Conservation (phyloP, 1,139 yeast species). For the Blastobotrys niveus region DNA sequence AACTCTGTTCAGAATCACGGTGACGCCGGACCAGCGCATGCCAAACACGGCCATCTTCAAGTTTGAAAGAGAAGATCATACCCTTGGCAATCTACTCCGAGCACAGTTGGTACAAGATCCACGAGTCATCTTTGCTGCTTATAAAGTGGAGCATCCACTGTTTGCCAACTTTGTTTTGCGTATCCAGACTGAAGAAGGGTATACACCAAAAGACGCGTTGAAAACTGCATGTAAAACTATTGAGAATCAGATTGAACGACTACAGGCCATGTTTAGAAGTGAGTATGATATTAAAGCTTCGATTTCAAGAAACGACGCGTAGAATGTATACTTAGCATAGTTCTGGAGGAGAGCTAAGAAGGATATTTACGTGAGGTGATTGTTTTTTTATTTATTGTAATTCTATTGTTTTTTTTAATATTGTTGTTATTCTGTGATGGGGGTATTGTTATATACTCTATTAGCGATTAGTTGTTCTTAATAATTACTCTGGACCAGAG, state of each 20-base stretch:
- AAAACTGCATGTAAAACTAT: constrained; percentile 81
- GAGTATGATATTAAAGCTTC: constrained; percentile 92
- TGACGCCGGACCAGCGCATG: constrained; percentile 90
- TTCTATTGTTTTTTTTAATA: no score
- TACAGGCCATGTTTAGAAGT: constrained; percentile 72
- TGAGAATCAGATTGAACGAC: constrained; percentile 67
- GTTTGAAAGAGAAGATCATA: constrained; percentile 96
- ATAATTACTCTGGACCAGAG: no score
- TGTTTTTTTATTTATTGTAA: constrained; percentile 1
- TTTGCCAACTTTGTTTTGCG: constrained; percentile 92
- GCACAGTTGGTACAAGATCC: constrained; percentile 82
- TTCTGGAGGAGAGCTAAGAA: no score
- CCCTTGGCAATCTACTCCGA: constrained; percentile 83
- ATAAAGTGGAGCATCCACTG: constrained; percentile 94
- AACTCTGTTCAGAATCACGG: constrained; percentile 48
- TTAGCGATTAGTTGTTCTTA: neutral
- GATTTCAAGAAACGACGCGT: constrained; percentile 27
- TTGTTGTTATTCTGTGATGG: no score
- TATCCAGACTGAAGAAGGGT: constrained; percentile 92
- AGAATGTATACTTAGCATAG: no score
- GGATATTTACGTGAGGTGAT: no score
- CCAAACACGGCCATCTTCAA: constrained; percentile 92
- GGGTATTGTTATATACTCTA: neutral
- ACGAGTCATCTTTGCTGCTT: constrained; percentile 89
- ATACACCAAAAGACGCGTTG: constrained; percentile 84